Conservation (phyloP, 352 stramenopile species). For the Elongisporangium anandrum region DNA sequence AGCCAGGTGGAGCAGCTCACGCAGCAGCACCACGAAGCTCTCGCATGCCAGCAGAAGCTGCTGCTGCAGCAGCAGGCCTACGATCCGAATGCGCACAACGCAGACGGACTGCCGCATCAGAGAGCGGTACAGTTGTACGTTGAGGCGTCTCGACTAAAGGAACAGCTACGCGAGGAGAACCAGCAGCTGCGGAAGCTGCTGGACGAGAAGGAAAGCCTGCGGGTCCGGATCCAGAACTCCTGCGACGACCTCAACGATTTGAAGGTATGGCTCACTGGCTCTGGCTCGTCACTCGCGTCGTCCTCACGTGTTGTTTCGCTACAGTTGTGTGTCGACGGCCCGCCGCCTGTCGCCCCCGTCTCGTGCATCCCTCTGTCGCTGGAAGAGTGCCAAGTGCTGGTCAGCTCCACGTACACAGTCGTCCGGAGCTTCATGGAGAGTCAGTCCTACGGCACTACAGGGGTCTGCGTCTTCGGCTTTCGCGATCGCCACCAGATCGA, state of each 20-base stretch:
- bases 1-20: slow-evolving; percentile 25
- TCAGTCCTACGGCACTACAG: slow-evolving; percentile 36
- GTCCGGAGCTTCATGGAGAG: slow-evolving; percentile 37
- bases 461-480: slow-evolving; percentile 47
- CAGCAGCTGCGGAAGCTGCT: slow-evolving; percentile 35
- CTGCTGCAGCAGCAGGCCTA: slow-evolving; percentile 6
- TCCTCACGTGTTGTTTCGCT: too few relatives aligned
- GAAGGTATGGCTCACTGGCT: too few relatives aligned
- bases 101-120: too few relatives aligned
- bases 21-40: slow-evolving; percentile 21
- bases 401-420: slow-evolving; percentile 29
- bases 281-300: too few relatives aligned
- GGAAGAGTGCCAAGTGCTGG: slow-evolving; percentile 36
- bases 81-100: slow-evolving; percentile 7
- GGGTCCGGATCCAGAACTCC: too few relatives aligned
- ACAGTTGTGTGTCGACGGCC: too few relatives aligned
- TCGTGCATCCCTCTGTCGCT: slow-evolving; percentile 21
- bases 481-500: slow-evolving; percentile 36
- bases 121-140: slow-evolving; percentile 26
- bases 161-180: slow-evolving; percentile 47
- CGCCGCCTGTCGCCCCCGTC: too few relatives aligned
- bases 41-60: slow-evolving; percentile 8
- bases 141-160: slow-evolving; percentile 40
- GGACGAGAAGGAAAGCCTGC: slow-evolving; percentile 14
- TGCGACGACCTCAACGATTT: too few relatives aligned